Evolutionary conservation across 225 moss, liverwort and hornwort species (phyloP).

Genomic region (Neckera pumila): DNA sequence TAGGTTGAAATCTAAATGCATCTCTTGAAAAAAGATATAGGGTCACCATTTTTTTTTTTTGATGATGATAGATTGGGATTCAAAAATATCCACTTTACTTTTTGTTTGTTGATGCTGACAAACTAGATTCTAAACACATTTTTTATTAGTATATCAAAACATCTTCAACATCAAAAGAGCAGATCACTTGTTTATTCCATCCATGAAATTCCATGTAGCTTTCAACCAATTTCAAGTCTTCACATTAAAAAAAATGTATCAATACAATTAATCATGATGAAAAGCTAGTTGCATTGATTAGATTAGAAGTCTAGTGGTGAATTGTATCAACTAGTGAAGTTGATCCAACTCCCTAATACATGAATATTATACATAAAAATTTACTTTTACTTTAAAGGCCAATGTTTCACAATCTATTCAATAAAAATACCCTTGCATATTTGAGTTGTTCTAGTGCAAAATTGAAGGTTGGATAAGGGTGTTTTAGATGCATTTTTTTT

Average conservation of each 20-base stretch:
- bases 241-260: too few species aligned
- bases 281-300: too few species aligned
- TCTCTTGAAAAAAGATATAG: too few species aligned
- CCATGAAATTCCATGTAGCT: fast-evolving
- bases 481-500: fast-evolving
- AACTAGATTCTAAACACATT: background rate
- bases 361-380: background rate
- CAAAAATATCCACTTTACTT: background rate
- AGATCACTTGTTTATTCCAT: fast-evolving
- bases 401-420: too few species aligned
- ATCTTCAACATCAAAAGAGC: background rate
- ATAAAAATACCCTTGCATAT: fast-evolving
- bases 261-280: too few species aligned
- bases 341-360: fast-evolving
- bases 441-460: background rate
- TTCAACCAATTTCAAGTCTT: background rate
- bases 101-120: background rate
- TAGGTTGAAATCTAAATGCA: background rate
- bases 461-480: fast-evolving
- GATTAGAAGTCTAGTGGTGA: too few species aligned
- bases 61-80: too few species aligned
- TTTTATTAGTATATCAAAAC: fast-evolving
- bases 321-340: background rate
- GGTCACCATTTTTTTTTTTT: too few species aligned
- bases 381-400: background rate